Evolutionary conservation across 2,329 filamentous ascomycete species (phyloP).

Genomic region (Arthrinium phaeospermum): DNA sequence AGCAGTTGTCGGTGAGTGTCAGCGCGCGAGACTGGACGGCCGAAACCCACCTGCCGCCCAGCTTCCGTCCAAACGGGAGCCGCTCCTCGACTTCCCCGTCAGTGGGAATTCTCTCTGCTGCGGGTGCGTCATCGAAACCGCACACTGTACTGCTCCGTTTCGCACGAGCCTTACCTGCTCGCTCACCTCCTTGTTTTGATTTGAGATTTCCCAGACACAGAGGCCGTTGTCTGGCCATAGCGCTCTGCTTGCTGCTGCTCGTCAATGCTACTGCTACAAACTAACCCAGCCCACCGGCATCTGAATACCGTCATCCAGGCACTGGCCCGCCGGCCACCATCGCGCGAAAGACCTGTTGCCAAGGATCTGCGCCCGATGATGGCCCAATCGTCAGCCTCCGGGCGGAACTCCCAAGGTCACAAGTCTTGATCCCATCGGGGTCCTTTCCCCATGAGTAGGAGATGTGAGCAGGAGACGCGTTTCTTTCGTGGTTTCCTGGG

Average conservation of each 20-base stretch:
- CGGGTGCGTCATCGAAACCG: conserved; percentile 10
- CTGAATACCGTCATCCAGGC: conserved; percentile 9
- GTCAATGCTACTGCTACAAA: not conserved
- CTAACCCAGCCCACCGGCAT: conserved; percentile 10
- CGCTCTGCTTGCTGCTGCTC: not conserved
- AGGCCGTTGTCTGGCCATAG: conserved; percentile 8
- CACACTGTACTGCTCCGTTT: conserved; percentile 7
- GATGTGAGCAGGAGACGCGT: not conserved
- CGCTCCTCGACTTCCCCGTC: conserved; percentile 17
- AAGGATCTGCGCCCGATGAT: not conserved
- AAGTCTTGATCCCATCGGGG: conserved; percentile 3
- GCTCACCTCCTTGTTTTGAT: conserved; percentile 15
- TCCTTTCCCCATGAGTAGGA: not conserved
- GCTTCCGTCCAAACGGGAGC: conserved; percentile 17
- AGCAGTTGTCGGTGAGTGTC: conserved; percentile 16
- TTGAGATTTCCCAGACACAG: conserved; percentile 14
- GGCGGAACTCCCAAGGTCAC: not conserved
- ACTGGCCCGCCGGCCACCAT: not conserved
- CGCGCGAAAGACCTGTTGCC: not conserved
- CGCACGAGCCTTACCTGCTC: conserved; percentile 4
- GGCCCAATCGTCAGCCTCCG: not conserved
- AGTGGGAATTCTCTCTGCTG: not conserved
- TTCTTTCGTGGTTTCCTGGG: not conserved
- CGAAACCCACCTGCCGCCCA: conserved; percentile 5
- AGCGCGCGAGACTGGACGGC: conserved; percentile 7